Evolutionary conservation across 1,139 yeast genomes (phyloP), one percentile per base, ranked within the genome.

Genomic region (Schwanniomyces etchellsii): DNA sequence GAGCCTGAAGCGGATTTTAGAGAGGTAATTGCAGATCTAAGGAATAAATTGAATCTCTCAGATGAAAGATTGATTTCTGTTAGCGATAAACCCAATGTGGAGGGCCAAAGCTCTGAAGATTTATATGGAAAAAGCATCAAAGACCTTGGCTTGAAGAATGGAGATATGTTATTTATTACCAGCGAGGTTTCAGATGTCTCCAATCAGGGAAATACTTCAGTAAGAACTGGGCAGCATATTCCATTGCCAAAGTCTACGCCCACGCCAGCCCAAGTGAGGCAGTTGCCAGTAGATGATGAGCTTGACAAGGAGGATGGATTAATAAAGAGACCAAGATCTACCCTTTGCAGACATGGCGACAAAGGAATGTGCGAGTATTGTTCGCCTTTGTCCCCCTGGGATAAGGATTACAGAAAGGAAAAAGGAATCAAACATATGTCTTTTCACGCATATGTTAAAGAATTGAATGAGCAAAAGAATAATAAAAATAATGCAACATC

Each of bases 351-450:
- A 35, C 98, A 93, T 52, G 86, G 93, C 3, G 89, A 80, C 23
- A 82, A 81, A 45, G 98, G 97, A 3, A 91, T 91, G 98, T 91
- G 98, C 57, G 98, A 91, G 47, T 86, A 88, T 51, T 91, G 98
- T 52, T 79, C 94, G 31, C 96, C 98, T 0, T 62, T 93, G 35
- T 96, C 95, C 28, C 97, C 98, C 2, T 93, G 91, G 84, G 96
- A 91, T 55, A 70, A 72, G 36, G 74, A 69, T 16, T 89, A 88
- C 52, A 81, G 80, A 40, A 75, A 75, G 33, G 81, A 79, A 38
- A 66, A 89, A 43, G 78, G 76, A 16, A 85, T 89, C 52, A 93
- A 93, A 55, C 98, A 91, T 55, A 64, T 77, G 34, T 86, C 96
- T 3, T 88, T 81, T 55, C 95, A 88, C 50, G 81, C 97, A 0